A percentile compares a stretch with the other conserved stretches of the same genome.
These are phyloP conservation scores for Castanea mollissima DNA, from an alignment of 306 rosid species.

Conservation along the genomic window DNA sequence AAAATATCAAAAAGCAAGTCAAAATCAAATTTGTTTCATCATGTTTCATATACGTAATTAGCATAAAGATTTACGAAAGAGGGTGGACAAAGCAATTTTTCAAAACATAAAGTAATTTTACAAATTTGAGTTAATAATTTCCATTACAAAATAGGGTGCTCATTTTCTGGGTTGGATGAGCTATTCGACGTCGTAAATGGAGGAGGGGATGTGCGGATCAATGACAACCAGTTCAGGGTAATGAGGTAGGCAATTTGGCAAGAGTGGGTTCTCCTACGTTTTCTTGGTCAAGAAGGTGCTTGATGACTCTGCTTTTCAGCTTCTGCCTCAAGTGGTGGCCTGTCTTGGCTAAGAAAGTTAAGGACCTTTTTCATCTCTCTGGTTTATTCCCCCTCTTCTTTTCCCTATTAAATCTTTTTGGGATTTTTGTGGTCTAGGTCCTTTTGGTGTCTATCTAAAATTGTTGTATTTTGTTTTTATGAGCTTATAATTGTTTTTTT, in stretches of 20 bases:
- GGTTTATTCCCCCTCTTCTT: conserved; percentile 42
- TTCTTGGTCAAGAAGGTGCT: conserved; percentile 73
- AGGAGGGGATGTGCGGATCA: conserved; percentile 96
- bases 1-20: too few relatives aligned
- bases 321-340: conserved; percentile 35
- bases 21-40: too few relatives aligned
- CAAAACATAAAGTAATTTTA: too few relatives aligned
- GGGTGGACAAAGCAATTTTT: too few relatives aligned
- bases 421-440: neutral
- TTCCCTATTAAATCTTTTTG: neutral
- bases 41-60: too few relatives aligned
- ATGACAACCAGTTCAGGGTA: conserved; percentile 79
- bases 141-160: conserved; percentile 63
- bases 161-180: conserved; percentile 87
- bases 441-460: neutral
- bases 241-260: conserved; percentile 77
- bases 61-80: too few relatives aligned
- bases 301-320: conserved; percentile 32
- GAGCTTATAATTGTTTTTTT: neutral
- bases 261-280: conserved; percentile 89
- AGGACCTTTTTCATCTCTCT: conserved; percentile 69
- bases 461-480: neutral
- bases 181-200: conserved; percentile 82
- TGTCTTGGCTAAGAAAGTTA: conserved; percentile 64
- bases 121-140: too few relatives aligned